Conservation (phyloP, 345 rosid genomes). For the Euclidium syriacum region DNA sequence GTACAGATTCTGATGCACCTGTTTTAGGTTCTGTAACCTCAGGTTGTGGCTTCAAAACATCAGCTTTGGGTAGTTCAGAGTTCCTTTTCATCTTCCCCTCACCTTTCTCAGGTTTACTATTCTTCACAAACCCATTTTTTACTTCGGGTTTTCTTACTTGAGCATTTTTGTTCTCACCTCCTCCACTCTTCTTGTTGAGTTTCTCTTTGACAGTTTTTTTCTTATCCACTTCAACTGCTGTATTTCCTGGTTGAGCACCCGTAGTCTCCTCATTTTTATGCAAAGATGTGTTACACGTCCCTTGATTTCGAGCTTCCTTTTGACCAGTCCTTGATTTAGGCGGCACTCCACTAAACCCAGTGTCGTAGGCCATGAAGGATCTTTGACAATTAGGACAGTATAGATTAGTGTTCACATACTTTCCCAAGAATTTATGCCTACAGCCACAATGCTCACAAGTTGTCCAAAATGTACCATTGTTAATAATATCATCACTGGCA, state of each 20-base stretch:
- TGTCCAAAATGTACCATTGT: constrained; percentile 52
- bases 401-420: constrained; percentile 35
- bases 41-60: constrained; percentile 24
- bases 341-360: constrained; percentile 31
- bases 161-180: constrained; percentile 9
- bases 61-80: constrained; percentile 21
- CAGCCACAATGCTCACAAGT: constrained; percentile 49
- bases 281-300: constrained; percentile 28
- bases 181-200: constrained; percentile 22
- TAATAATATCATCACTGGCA: not conserved
- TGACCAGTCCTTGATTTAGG: constrained; percentile 26
- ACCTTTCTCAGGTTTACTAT: not conserved
- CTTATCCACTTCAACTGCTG: constrained; percentile 25
- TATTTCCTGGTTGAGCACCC: constrained; percentile 9
- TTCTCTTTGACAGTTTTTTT: constrained; percentile 30
- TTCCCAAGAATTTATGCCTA: constrained; percentile 38
- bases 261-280: constrained; percentile 31
- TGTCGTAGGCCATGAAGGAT: constrained; percentile 47
- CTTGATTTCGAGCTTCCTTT: constrained; percentile 34
- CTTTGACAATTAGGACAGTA: constrained; percentile 48
- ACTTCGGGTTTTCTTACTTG: not conserved
- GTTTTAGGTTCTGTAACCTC: constrained; percentile 9
- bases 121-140: not conserved
- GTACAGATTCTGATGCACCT: constrained; percentile 22
- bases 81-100: constrained; percentile 15